Conservation (phyloP, 768 basidiomycete species). For the Rhizopogon sp. region DNA sequence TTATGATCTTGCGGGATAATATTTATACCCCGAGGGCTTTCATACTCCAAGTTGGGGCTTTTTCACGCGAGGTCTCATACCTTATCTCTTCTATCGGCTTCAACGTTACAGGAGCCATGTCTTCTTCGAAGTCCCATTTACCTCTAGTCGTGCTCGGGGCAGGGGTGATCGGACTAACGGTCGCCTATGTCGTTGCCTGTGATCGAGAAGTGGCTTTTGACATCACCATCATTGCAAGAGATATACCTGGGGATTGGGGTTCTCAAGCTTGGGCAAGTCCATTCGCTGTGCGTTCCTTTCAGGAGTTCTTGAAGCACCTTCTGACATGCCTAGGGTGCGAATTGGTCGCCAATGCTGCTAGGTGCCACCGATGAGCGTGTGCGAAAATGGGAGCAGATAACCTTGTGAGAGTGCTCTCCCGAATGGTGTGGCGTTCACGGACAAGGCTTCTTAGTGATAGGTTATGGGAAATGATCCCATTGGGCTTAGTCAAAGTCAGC, state of each 20-base stretch:
- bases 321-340: constrained; percentile 32
- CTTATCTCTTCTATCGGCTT: background rate
- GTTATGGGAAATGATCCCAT: constrained; percentile 43
- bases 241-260: constrained; percentile 31
- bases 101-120: constrained; percentile 7
- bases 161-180: constrained; percentile 34
- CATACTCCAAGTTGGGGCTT: background rate
- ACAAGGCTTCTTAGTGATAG: constrained; percentile 29
- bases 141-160: constrained; percentile 31
- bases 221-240: constrained; percentile 29
- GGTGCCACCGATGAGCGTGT: constrained; percentile 27
- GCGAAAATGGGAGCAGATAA: constrained; percentile 32
- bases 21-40: background rate
- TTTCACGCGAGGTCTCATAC: background rate
- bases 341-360: constrained; percentile 41
- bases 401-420: constrained; percentile 31
- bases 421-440: background rate
- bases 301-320: background rate
- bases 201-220: constrained; percentile 13
- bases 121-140: constrained; percentile 5
- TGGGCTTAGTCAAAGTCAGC: constrained; percentile 36
- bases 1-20: background rate
- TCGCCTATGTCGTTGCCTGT: constrained; percentile 28
- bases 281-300: constrained; percentile 36
- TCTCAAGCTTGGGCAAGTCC: constrained; percentile 46